phyloP scores from a whole-genome alignment of 768 basidiomycete genomes.

The Trametes elegans region DNA sequence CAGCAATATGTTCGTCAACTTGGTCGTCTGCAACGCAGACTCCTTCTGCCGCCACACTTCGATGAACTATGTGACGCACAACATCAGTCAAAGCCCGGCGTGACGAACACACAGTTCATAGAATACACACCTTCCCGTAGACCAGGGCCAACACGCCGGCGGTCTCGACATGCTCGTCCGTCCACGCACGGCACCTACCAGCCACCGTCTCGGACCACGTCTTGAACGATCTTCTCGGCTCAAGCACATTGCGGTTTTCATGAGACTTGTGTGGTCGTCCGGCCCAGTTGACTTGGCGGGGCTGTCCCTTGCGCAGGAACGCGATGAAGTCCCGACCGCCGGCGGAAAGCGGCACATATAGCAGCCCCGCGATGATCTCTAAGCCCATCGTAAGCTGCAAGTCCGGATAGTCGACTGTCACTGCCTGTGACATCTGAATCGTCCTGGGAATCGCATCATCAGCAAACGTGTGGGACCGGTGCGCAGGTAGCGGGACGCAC shows the following conservation, averaged over 20 bases:
- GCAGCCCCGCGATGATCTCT: constrained; percentile 67
- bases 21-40: constrained; percentile 64
- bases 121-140: constrained; percentile 57
- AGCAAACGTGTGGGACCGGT: too few species aligned
- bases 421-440: constrained; percentile 68
- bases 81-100: not conserved
- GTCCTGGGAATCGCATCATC: constrained; percentile 37
- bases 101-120: not conserved
- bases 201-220: constrained; percentile 74
- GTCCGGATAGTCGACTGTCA: constrained; percentile 70
- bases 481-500: constrained; percentile 36
- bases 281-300: constrained; percentile 72
- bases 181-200: constrained; percentile 69
- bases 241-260: constrained; percentile 41
- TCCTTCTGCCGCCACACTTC: constrained; percentile 87
- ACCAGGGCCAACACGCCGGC: constrained; percentile 77
- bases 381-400: constrained; percentile 57
- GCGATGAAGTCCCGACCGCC: constrained; percentile 80
- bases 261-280: constrained; percentile 62
- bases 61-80: constrained; percentile 55
- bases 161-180: constrained; percentile 81
- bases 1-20: constrained; percentile 69
- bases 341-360: constrained; percentile 72
- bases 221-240: constrained; percentile 80
- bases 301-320: constrained; percentile 75